Evolutionary conservation across 352 stramenopile species (phyloP), one percentile per base, ranked within the genome.

Genomic region (Globisporangium viniferum): DNA sequence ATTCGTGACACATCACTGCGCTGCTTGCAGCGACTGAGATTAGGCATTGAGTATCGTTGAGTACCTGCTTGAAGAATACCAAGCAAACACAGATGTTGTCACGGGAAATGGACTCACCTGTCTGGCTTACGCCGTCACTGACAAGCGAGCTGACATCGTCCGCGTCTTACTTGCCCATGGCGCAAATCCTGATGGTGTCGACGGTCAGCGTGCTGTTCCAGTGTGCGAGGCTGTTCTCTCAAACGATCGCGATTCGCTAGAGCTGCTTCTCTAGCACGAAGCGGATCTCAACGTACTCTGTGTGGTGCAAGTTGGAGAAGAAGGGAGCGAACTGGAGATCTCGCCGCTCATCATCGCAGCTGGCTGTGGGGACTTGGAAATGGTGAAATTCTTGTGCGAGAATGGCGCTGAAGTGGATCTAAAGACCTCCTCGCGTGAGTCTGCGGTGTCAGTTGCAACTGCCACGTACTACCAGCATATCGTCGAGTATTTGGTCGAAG

Each of bases 291-390:
- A 58, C 27, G 51, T 35, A 10, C 5, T 58, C 0, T 58, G 24
- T 14, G 31, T 2, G n/a, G 22, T 58, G 24, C 51, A 15, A 22
- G 51, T 31, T 35, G 51, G 51, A 58, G 51, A n/a, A 22, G 24
- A 35, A 12, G 12, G 31, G 14, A 22, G 39, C 39, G 39, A 58
- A 10, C 51, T 58, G 22, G 51, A 58, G 51, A 58, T 36, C 24
- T 58, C 51, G 51, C 51, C 51, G 31, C 22, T 58, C 51, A 58
- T 58, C 24, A 15, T 58, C 24, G 51, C 51, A 58, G 51, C 51
- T 35, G 51, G 51, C 51, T 20, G 22, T 31, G 51, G 51, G 14
- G 15, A 36, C 18, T 10, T 58, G 1, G 6, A 35, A 8, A 15
- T 35, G 51, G 24, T 10, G 22, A 33, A 58, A 31, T n/a, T 3